Base-by-base conservation (phyloP, 2,329 filamentous ascomycete species). In the Nemania sp. region DNA sequence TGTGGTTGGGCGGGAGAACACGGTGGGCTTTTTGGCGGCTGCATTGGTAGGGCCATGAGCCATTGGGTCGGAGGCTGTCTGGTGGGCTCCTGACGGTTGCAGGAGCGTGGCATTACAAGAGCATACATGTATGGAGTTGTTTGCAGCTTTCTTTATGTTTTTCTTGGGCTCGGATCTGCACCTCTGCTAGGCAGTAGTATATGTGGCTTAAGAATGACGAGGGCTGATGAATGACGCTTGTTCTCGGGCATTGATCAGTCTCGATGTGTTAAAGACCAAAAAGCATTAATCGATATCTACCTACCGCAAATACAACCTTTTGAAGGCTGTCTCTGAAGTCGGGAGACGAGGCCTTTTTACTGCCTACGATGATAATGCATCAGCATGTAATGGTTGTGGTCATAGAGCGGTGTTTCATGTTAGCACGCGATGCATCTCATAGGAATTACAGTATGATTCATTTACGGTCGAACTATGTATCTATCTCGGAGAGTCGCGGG, bases 91-190 rank as follows among this genome's bases (percentile, higher is more conserved):
- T 26, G 37, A 30, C 23, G 28, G 17, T 49, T 49, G 48, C 46
- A 24, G 40, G 23, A 49, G 30, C 34, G 36, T 23, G 43, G 20
- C 20, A 42, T 26, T 42, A 31, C 37, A 45, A 30, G 41, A 52
- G 49, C 46, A 59, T 56, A 45, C 44, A 46, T 49, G 49, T 47
- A 56, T 52, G 47, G 54, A 43, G 50, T 57, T 48, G 26, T 51
- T 56, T 33, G 54, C 17, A 26, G 17, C 8, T 53, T 33, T 34
- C 33, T 51, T 56, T 33, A 50, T 20, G 22, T n/a, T 6, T 53
- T 33, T 34, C 33, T 43, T 39, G 26, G 44, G 40, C 48, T 41
- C 36, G 17, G 22, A 49, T 45, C 15, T 31, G 15, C 34, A 19
- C 23, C 28, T 40, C 33, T 40, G 17, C 23, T 26, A n/a, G 42